Percentiles rank a stretch among this genome's conserved stretches.
Conservation (phyloP, 257 asterid genomes). For the Gynochthodes officinalis region DNA sequence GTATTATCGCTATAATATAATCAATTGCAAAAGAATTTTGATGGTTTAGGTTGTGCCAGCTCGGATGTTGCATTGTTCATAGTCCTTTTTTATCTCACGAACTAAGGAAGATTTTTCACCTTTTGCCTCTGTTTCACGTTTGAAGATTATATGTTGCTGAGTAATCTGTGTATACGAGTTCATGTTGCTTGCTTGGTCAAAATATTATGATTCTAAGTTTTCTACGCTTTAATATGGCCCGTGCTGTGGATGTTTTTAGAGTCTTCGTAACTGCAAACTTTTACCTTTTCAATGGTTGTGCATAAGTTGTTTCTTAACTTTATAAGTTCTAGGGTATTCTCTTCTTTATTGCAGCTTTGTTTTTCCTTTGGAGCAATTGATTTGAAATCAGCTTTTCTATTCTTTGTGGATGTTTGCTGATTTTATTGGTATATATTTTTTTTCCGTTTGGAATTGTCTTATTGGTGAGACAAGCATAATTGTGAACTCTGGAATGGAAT, state of each 20-base stretch:
- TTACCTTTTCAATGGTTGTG: neutral
- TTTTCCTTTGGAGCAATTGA: too few relatives aligned
- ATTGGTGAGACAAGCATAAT: too few relatives aligned
- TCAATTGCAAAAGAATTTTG: neutral
- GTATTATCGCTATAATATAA: conserved; percentile 17
- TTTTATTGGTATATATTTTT: too few relatives aligned
- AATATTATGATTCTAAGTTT: neutral
- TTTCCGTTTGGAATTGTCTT: too few relatives aligned
- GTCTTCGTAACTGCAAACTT: neutral
- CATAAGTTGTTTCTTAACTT: too few relatives aligned
- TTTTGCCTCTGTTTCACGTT: neutral
- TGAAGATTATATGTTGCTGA: neutral
- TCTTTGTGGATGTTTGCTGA: too few relatives aligned
- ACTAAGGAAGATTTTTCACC: too few relatives aligned
- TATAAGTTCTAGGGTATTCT: too few relatives aligned
- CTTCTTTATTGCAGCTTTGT: too few relatives aligned
- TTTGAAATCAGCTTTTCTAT: too few relatives aligned
- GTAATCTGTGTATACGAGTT: neutral
- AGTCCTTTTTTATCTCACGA: neutral
- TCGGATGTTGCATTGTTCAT: neutral
- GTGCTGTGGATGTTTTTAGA: neutral
- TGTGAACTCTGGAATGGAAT: too few relatives aligned
- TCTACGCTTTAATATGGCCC: neutral
- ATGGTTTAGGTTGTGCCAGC: neutral
- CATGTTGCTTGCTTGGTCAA: neutral